These are phyloP conservation scores for Zopfochytrium polystomum DNA, from an alignment of 371 early-diverging fungal genomes.

Conservation along the genomic window DNA sequence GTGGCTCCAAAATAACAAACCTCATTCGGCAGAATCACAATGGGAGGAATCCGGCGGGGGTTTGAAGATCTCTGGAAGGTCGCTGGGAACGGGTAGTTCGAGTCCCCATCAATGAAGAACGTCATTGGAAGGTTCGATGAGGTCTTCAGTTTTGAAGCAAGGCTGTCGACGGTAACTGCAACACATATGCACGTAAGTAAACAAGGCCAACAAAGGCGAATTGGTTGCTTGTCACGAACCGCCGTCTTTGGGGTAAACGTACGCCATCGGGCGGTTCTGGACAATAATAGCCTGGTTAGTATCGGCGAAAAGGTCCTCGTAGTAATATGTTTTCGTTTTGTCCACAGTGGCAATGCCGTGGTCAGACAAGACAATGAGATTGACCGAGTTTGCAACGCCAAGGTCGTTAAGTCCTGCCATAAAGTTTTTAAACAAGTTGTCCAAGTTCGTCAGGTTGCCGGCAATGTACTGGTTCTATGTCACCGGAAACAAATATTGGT, in stretches of 20 bases:
- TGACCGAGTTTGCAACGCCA: background rate
- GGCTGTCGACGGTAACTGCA: background rate
- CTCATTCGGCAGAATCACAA: conserved; percentile 7
- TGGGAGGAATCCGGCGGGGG: conserved; percentile 7
- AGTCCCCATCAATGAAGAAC: background rate
- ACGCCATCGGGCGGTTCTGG: conserved; percentile 19
- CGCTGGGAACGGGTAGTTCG: background rate
- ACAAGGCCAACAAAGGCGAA: background rate
- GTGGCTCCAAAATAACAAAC: no score
- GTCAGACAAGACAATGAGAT: conserved; percentile 19
- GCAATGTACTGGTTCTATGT: no score
- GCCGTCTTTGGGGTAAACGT: conserved; percentile 9
- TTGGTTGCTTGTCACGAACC: background rate
- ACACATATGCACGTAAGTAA: background rate
- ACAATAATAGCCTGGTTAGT: background rate
- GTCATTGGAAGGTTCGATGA: background rate
- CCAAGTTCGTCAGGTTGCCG: conserved; percentile 13
- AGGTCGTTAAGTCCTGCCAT: conserved; percentile 3
- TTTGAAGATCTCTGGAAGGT: background rate
- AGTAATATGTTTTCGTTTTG: conserved; percentile 1
- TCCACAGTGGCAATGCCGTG: conserved; percentile 11
- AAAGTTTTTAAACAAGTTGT: conserved; percentile 3
- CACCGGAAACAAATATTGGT: no score
- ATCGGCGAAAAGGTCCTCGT: conserved; percentile 15
- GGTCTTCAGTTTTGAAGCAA: background rate